Conservation (phyloP, 441 rosid species). For the Macaranga tanarius region DNA sequence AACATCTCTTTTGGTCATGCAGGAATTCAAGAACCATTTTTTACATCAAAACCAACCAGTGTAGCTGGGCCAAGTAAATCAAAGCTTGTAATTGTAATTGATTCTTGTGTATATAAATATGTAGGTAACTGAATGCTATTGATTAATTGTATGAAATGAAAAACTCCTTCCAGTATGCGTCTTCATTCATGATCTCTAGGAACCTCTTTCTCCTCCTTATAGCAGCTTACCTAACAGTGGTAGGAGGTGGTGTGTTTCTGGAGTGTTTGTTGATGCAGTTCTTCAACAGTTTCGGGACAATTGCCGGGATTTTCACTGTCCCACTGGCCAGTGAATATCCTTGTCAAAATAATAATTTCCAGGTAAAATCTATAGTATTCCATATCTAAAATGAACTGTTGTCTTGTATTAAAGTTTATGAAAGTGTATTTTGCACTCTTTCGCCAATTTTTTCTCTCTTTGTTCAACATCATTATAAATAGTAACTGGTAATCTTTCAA, state of each 20-base stretch:
- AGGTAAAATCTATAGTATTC: too few relatives aligned
- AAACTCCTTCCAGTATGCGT: not conserved
- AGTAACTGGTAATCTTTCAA: not conserved
- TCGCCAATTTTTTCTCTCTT: too few relatives aligned
- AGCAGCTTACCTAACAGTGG: not conserved
- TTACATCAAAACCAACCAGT: not conserved
- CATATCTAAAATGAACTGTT: too few relatives aligned
- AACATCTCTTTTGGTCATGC: not conserved
- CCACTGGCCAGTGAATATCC: too few relatives aligned
- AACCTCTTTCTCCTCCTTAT: too few relatives aligned
- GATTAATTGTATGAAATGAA: not conserved
- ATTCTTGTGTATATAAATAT: slow-evolving; percentile 17
- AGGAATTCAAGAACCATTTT: slow-evolving; percentile 2
- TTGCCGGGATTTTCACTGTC: too few relatives aligned
- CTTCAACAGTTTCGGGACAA: too few relatives aligned
- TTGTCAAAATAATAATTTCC: too few relatives aligned
- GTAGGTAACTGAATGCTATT: not conserved
- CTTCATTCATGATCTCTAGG: not conserved
- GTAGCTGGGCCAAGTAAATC: slow-evolving; percentile 6
- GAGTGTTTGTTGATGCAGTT: too few relatives aligned
- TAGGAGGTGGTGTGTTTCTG: not conserved
- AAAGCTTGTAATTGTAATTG: not conserved
- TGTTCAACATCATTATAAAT: too few relatives aligned
- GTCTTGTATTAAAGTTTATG: too few relatives aligned
- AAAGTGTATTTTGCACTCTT: too few relatives aligned